phyloP scores from a whole-genome alignment of 352 stramenopile species.

The Pythium vanterpoolii region DNA sequence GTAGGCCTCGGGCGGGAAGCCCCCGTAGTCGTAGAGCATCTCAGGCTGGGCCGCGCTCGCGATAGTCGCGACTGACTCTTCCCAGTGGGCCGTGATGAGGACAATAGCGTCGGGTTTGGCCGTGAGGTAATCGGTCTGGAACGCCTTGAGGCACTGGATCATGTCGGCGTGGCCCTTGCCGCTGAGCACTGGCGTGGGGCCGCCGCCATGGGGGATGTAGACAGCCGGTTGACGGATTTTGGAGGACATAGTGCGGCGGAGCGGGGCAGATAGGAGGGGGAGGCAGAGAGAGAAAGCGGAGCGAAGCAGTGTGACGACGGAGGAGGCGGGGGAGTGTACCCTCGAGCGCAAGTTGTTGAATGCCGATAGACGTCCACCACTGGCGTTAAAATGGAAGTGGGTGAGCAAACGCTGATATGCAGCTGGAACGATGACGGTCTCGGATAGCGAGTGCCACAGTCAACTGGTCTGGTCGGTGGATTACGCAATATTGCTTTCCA shows the following conservation, averaged over 20 bases:
- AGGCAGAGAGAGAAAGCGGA: neutral
- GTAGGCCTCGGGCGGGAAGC: constrained; percentile 86
- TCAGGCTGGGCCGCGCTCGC: constrained; percentile 40
- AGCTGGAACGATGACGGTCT: neutral
- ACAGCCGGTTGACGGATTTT: constrained; percentile 19
- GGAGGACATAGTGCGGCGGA: neutral
- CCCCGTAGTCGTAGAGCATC: constrained; percentile 90
- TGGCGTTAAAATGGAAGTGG: neutral
- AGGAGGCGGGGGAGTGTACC: neutral
- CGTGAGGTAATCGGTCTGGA: constrained; percentile 28
- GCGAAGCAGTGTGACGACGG: neutral
- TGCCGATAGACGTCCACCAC: neutral
- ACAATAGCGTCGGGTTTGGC: constrained; percentile 65
- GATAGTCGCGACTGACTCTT: constrained; percentile 40
- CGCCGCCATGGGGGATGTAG: constrained; percentile 46
- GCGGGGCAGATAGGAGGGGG: neutral
- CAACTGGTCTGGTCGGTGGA: neutral
- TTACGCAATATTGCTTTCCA: neutral
- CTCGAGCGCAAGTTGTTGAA: neutral
- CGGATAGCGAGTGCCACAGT: too few species aligned
- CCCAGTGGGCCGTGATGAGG: constrained; percentile 87
- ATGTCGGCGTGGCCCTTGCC: constrained; percentile 31
- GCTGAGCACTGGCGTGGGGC: constrained; percentile 61
- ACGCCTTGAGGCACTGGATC: constrained; percentile 44
- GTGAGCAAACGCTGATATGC: neutral